Percentiles rank a stretch among this genome's conserved stretches.
Evolutionary conservation across 2,329 filamentous ascomycete genomes (phyloP).

Genomic region (Exutisphaerella laricina): DNA sequence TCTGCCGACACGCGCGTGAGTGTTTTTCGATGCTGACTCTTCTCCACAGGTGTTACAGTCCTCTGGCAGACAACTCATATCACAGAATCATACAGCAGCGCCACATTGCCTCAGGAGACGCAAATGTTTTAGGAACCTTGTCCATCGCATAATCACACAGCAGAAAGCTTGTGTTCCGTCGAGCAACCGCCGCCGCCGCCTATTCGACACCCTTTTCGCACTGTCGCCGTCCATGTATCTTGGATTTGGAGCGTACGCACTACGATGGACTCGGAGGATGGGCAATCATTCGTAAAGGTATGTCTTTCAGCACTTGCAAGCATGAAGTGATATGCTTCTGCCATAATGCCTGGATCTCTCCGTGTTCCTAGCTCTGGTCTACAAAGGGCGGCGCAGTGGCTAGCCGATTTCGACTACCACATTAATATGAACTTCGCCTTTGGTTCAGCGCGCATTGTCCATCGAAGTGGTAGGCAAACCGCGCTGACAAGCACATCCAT

Average conservation of each 20-base stretch:
- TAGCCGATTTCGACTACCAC: too few relatives aligned
- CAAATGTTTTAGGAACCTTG: conserved; percentile 9
- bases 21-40: not conserved
- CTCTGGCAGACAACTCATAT: not conserved
- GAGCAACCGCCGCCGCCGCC: conserved; percentile 11
- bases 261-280: conserved; percentile 80
- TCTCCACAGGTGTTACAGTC: too few relatives aligned
- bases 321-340: too few relatives aligned
- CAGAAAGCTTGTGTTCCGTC: conserved; percentile 12
- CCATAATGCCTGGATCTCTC: too few relatives aligned
- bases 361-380: not conserved
- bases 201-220: conserved; percentile 8
- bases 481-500: not conserved
- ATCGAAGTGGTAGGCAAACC: not conserved
- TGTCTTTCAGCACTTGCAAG: too few relatives aligned
- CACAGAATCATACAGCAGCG: not conserved
- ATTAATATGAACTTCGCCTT: not conserved
- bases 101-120: not conserved
- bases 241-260: conserved; percentile 15
- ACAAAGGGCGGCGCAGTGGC: too few relatives aligned
- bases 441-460: not conserved
- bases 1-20: conserved; percentile 1
- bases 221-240: conserved; percentile 19
- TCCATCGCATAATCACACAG: conserved; percentile 16
- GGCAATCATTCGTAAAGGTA: conserved; percentile 83